These are phyloP conservation scores for Eudorina sp. DNA, from an alignment of 139 green algal species.

Conservation along the genomic window DNA sequence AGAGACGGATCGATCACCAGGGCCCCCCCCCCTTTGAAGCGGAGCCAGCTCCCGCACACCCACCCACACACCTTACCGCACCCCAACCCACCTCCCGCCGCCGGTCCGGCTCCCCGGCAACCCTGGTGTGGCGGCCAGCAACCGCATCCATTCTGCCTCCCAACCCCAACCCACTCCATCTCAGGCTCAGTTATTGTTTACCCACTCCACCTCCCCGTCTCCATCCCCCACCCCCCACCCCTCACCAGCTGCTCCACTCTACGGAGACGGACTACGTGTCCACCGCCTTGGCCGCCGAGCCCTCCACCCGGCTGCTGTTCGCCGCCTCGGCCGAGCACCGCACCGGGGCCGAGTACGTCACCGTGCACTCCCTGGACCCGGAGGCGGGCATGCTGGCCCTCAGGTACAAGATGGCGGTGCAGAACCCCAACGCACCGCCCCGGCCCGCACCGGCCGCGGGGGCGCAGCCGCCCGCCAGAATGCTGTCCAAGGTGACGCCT, in stretches of 20 bases:
- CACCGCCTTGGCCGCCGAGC: slow-evolving; percentile 60
- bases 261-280: slow-evolving; percentile 65
- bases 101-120: too few species aligned
- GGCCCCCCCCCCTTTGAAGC: too few species aligned
- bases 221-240: background rate
- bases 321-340: slow-evolving; percentile 41
- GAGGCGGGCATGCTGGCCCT: slow-evolving; percentile 61
- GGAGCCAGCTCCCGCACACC: too few species aligned
- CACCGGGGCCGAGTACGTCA: slow-evolving; percentile 54
- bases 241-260: slow-evolving; percentile 66
- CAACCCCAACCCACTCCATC: too few species aligned
- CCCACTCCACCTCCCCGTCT: background rate
- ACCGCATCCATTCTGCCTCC: too few species aligned
- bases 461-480: background rate
- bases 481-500: slow-evolving; percentile 29
- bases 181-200: too few species aligned
- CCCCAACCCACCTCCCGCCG: too few species aligned
- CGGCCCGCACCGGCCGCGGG: background rate
- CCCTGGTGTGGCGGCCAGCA: too few species aligned
- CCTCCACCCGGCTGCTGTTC: slow-evolving; percentile 55
- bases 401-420: slow-evolving; percentile 48
- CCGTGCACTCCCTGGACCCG: slow-evolving; percentile 59
- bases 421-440: slow-evolving; percentile 14
- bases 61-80: too few species aligned
- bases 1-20: too few species aligned